A percentile compares a stretch with the other conserved stretches of the same genome.
Conservation (phyloP, 2,329 filamentous ascomycete species). For the Monosporascus ibericus region DNA sequence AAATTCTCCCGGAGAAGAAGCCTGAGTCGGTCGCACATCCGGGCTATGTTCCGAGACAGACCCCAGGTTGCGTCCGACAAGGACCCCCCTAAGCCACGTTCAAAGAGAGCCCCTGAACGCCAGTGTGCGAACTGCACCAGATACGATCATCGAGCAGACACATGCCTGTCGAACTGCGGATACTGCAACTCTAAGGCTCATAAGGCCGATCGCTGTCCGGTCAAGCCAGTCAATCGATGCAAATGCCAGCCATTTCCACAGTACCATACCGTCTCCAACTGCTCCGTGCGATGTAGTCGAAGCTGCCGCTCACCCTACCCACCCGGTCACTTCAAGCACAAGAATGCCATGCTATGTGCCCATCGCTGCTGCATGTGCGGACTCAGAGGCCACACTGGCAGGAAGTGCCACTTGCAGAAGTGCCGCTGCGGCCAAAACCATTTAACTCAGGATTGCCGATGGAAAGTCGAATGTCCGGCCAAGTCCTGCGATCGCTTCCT, state of each 20-base stretch:
- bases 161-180: conserved; percentile 26
- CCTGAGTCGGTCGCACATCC: conserved; percentile 29
- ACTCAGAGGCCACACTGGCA: conserved; percentile 29
- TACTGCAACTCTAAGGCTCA: conserved; percentile 28
- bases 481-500: conserved; percentile 26
- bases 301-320: conserved; percentile 22
- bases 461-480: conserved; percentile 29
- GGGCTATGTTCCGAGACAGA: conserved; percentile 27
- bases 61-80: conserved; percentile 13
- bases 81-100: neutral
- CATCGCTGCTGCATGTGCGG: conserved; percentile 37
- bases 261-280: conserved; percentile 26
- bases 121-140: conserved; percentile 26
- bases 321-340: conserved; percentile 23
- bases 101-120: neutral
- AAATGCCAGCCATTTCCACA: conserved; percentile 34
- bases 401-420: conserved; percentile 25
- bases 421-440: conserved; percentile 31
- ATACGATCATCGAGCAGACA: conserved; percentile 15
- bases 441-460: conserved; percentile 33
- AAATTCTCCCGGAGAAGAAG: conserved; percentile 27
- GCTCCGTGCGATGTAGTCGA: conserved; percentile 27
- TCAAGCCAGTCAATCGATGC: conserved; percentile 28
- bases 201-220: conserved; percentile 21
- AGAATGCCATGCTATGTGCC: conserved; percentile 31